These are phyloP conservation scores for Lodderomyces theae DNA, from an alignment of 1,139 yeast species.

Conservation along the genomic window DNA sequence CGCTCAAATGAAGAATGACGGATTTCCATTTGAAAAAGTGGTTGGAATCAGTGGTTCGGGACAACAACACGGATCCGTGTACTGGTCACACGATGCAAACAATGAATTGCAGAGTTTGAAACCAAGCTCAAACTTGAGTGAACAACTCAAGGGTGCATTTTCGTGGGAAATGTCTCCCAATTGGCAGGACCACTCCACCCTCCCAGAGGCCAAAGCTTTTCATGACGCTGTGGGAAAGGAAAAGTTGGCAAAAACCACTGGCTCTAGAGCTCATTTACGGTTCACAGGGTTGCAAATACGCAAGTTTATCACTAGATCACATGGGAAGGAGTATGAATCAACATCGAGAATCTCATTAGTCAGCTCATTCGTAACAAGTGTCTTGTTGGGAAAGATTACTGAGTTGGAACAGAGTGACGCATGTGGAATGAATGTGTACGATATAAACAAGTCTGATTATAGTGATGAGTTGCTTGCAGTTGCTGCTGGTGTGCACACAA, in stretches of 20 bases:
- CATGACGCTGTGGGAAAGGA: slow-evolving; percentile 62
- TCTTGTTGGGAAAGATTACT: slow-evolving; percentile 63
- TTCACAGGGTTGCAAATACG: slow-evolving; percentile 90
- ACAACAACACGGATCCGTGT: slow-evolving; percentile 92
- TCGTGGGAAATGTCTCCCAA: slow-evolving; percentile 73
- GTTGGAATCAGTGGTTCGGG: slow-evolving; percentile 79
- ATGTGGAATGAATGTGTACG: slow-evolving; percentile 89
- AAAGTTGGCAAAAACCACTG: slow-evolving; percentile 64
- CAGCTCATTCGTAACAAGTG: slow-evolving; percentile 73
- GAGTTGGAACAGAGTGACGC: slow-evolving; percentile 81
- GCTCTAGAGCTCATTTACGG: slow-evolving; percentile 85
- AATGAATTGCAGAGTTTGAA: slow-evolving; percentile 32
- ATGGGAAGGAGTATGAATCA: slow-evolving; percentile 50
- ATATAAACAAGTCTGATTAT: slow-evolving; percentile 53
- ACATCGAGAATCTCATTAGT: slow-evolving; percentile 71
- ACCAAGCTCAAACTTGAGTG: slow-evolving; percentile 29
- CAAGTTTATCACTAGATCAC: slow-evolving; percentile 55
- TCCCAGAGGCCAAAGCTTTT: slow-evolving; percentile 59
- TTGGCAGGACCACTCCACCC: slow-evolving; percentile 95
- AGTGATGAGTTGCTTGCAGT: slow-evolving; percentile 50
- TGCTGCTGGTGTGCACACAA: slow-evolving; percentile 49
- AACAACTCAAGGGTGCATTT: slow-evolving; percentile 52
- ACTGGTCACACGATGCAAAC: slow-evolving; percentile 58
- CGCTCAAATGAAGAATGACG: slow-evolving; percentile 46
- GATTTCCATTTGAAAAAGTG: slow-evolving; percentile 61